Evolutionary conservation across 345 rosid genomes (phyloP), one percentile per base, ranked within the genome.

Genomic region (Erysimum cheiranthoides): DNA sequence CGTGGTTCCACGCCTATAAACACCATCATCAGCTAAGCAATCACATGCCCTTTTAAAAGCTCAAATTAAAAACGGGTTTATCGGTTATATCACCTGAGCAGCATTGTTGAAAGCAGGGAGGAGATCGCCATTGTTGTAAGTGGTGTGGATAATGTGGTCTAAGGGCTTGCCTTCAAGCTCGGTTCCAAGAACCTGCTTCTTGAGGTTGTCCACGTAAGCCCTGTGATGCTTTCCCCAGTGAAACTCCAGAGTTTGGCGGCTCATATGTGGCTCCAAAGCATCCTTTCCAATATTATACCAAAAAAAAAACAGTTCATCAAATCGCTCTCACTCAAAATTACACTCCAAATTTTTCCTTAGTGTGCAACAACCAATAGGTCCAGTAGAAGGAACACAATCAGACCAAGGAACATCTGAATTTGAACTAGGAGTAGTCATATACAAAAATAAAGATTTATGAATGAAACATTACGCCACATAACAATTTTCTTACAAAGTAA

Each of bases 181-280:
- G 17, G 95, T 89, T 66, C 89, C 96, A 6, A 40, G 87, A 79
- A 92, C 83, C 81, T 94, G 97, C 78, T 84, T 86, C 87, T 92
- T 94, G 51, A 94, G 83, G 79, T 90, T 90, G 28, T 92, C 96
- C 53, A 92, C 98, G 67, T 94, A 94, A 61, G 89, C 80, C 36
- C 93, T 83, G 79, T 92, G 98, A 81, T 94, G 97, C 73, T 92
- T 86, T 75, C 98, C 98, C 96, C 98, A 92, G 36, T 94, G 98
- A 81, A 82, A 94, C 80, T 89, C 88, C 40, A 94, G 78, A 3
- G 95, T 92, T 39, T 86, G 93, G 73, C 6, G 67, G 80, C 96
- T 94, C 96, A 92, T 89, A 70, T 86, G 88, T n/a, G 98, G 98
- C 85, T 89, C 97, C 84, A 94, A 75, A 57, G 91, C 96, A 82